A percentile compares a stretch with the other conserved stretches of the same genome.
These are phyloP conservation scores for Yamadazyma sp. DNA, from an alignment of 805 yeast genomes.

Conservation along the genomic window DNA sequence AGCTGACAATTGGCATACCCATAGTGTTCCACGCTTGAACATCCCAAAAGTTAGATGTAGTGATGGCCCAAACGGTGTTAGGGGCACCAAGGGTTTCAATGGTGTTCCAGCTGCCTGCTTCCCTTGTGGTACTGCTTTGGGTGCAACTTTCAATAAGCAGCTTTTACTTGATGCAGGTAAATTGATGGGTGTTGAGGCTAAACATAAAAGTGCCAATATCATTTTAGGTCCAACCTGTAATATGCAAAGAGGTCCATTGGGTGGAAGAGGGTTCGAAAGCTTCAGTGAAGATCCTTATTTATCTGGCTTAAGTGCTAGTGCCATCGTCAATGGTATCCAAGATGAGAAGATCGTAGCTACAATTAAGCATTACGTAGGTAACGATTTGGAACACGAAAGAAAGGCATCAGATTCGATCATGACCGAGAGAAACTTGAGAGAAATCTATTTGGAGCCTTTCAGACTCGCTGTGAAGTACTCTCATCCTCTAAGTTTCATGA, in stretches of 20 bases:
- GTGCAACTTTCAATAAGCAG: constrained; percentile 36
- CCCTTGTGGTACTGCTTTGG: constrained; percentile 37
- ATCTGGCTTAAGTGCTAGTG: constrained; percentile 27
- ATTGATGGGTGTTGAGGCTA: constrained; percentile 34
- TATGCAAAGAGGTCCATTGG: constrained; percentile 34
- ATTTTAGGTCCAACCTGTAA: constrained; percentile 35
- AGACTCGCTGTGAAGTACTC: constrained; percentile 31
- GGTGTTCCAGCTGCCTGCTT: constrained; percentile 32
- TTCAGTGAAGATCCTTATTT: constrained; percentile 34
- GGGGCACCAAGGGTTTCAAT: constrained; percentile 31
- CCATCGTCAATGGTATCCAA: constrained; percentile 31
- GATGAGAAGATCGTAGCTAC: constrained; percentile 29
- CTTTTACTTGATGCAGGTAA: constrained; percentile 29
- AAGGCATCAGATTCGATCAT: constrained; percentile 28
- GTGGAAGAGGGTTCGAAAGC: constrained; percentile 36
- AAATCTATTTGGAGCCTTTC: constrained; percentile 35
- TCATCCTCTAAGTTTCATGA: constrained; percentile 31
- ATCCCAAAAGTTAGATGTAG: constrained; percentile 47
- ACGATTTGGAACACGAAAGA: constrained; percentile 34
- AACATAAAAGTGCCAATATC: constrained; percentile 29
- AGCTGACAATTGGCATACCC: constrained; percentile 53
- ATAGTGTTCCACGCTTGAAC: constrained; percentile 35
- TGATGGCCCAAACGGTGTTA: constrained; percentile 36
- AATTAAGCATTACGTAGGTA: constrained; percentile 33
- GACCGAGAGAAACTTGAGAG: constrained; percentile 32